These are phyloP conservation scores for Ophiostoma himal-ulmi DNA, from an alignment of 2,329 filamentous ascomycete species.

Conservation along the genomic window DNA sequence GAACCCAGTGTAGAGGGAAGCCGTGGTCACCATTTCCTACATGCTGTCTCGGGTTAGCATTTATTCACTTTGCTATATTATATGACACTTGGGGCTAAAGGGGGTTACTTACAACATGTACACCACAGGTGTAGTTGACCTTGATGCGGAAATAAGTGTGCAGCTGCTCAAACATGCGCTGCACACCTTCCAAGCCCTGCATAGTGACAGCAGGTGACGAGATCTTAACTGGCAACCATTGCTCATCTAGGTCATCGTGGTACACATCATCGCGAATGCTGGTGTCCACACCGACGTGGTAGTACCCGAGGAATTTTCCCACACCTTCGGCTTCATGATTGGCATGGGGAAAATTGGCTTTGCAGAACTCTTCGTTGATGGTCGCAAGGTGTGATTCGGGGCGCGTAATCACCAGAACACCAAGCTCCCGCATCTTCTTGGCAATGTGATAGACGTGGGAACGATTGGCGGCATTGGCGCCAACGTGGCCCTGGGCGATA, in stretches of 20 bases:
- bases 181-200: not conserved
- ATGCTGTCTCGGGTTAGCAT: conserved; percentile 11
- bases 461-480: not conserved
- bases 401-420: not conserved
- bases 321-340: not conserved
- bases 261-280: conserved; percentile 11
- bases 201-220: conserved; percentile 3
- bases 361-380: not conserved
- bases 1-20: conserved; percentile 16
- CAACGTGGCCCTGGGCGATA: not conserved
- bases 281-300: conserved; percentile 8
- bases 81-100: not conserved
- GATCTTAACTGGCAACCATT: conserved; percentile 16
- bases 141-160: conserved; percentile 8
- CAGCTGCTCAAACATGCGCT: not conserved
- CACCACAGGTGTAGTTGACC: conserved; percentile 13
- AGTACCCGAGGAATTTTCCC: not conserved
- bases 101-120: conserved; percentile 20
- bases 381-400: not conserved
- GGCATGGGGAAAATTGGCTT: not conserved
- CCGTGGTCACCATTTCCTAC: conserved; percentile 9
- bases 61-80: not conserved
- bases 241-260: not conserved
- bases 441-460: conserved; percentile 12
- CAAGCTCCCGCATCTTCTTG: conserved; percentile 9